Base-by-base conservation (phyloP, 2,329 filamentous ascomycete genomes). In the Trichoderma hamatum region DNA sequence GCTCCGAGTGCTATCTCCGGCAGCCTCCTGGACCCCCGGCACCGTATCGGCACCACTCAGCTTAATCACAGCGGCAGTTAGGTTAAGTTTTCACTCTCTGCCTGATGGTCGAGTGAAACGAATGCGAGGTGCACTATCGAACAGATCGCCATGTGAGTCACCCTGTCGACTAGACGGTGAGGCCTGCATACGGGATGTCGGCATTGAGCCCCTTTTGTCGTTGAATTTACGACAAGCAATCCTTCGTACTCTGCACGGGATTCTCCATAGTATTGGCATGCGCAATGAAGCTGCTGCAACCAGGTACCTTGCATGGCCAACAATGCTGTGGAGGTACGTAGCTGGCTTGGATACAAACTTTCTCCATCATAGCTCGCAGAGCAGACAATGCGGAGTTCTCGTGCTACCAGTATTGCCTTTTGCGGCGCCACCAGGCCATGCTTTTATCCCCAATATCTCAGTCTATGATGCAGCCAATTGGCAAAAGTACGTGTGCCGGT, bases 1-100 rank as follows among this genome's bases (percentile, higher is more conserved):
- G 19, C 63, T 39, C 51, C 52, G 63, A 46, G 36, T 34, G 63
- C 63, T 67, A 67, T 67, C 63, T 67, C 63, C 63, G 63, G 54
- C 28, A 67, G 34, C 32, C 54, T 67, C 28, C 26, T 59, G 16
- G n/a, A 26, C 39, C n/a, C 6, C 56, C 63, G 63, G 63, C 28
- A 51, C 63, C 63, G 63, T 30, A 36, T 59, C 63, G 63, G 63
- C 63, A 46, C 52, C 52, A 54, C 34, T 21, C 46, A 49, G 6
- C 43, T 46, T n/a, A 13, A 28, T 36, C 19, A 34, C 34, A 59
- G 36, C 13, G 26, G 32, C 34, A 16, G 21, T 43, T 26, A 9
- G 21, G 46, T 49, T 24, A 13, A 21, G 46, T 24, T 59, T 28
- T 34, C 56, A 59, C 32, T 28, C n/a, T 59, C 34, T 32, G 10